Evolutionary conservation across 2,329 filamentous ascomycete genomes (phyloP).

Genomic region (Alternaria arbusti): DNA sequence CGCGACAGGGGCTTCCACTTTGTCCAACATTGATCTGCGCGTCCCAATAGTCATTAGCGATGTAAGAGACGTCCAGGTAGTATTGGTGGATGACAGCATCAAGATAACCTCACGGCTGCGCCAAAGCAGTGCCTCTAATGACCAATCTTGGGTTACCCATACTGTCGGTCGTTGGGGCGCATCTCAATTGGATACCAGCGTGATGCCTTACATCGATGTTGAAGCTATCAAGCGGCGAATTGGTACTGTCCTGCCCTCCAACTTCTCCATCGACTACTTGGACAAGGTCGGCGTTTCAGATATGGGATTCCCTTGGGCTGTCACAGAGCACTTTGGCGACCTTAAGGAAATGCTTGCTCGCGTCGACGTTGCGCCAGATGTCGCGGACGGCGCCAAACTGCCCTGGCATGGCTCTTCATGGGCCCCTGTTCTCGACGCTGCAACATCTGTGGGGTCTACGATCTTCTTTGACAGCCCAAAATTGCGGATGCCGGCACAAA

Average conservation of each 20-base stretch:
- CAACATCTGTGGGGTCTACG: not conserved
- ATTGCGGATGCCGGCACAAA: not conserved
- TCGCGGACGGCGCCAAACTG: not conserved
- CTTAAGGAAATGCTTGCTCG: constrained; percentile 48
- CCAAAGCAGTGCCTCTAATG: not conserved
- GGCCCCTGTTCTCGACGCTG: not conserved
- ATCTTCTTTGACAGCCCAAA: not conserved
- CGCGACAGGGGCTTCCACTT: not conserved
- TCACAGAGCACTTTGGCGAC: constrained; percentile 48
- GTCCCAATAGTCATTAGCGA: not conserved
- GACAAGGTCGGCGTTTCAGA: constrained; percentile 48
- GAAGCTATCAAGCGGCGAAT: not conserved
- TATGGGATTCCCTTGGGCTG: constrained; percentile 53
- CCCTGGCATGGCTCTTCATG: not conserved
- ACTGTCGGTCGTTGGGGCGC: not conserved
- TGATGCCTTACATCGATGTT: not conserved
- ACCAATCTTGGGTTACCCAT: not conserved
- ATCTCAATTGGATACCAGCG: not conserved
- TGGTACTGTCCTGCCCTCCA: constrained; percentile 18
- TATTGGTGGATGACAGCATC: not conserved
- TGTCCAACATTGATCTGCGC: not conserved
- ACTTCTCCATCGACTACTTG: constrained; percentile 18
- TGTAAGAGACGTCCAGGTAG: not conserved
- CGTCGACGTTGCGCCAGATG: constrained; percentile 47
- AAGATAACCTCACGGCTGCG: not conserved